Evolutionary conservation across 2,329 filamentous ascomycete species (phyloP).

Genomic region (Cladosporium sp.): DNA sequence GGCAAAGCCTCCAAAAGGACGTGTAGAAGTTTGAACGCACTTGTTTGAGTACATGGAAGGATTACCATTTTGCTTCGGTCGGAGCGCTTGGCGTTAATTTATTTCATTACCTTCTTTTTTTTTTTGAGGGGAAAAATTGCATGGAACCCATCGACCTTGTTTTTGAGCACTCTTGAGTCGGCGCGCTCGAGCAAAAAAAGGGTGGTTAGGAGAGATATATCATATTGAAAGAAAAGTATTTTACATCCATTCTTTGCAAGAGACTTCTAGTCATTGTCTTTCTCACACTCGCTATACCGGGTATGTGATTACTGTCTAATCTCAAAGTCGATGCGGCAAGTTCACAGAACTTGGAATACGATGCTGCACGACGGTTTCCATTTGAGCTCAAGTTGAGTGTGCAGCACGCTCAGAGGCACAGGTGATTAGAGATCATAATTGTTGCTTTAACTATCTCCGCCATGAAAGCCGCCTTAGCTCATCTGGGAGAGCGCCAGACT

Average conservation of each 20-base stretch:
- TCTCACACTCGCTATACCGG: no score
- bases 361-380: no score
- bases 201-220: background rate
- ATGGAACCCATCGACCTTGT: background rate
- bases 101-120: background rate
- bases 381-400: no score
- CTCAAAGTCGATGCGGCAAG: no score
- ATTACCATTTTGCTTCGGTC: background rate
- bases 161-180: background rate
- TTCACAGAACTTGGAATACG: no score
- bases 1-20: background rate
- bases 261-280: no score
- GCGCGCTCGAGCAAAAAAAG: background rate
- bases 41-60: background rate
- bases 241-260: background rate
- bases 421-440: background rate
- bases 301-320: no score
- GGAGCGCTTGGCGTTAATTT: conserved; percentile 3
- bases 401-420: no score
- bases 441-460: background rate
- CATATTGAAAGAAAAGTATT: background rate
- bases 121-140: background rate
- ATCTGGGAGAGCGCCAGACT: conserved; percentile 37
- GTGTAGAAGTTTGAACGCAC: background rate
- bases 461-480: conserved; percentile 31